Conservation (phyloP, 306 rosid species). For the Cucurbita maxima region DNA sequence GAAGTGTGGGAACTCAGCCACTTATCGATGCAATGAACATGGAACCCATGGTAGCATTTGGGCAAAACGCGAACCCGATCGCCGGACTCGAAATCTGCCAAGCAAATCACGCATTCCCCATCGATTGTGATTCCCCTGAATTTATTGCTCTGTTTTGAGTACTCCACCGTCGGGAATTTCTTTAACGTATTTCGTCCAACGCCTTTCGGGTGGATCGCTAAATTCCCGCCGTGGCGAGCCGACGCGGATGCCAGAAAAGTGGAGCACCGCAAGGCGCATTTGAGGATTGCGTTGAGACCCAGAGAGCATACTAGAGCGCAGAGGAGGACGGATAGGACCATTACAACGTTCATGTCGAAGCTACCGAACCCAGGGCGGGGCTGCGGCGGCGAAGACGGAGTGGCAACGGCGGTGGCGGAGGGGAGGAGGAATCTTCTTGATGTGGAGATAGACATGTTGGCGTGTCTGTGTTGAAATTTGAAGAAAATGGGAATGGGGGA, state of each 20-base stretch:
- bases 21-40: slow-evolving; percentile 6
- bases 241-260: background rate
- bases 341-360: background rate
- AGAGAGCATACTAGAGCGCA: background rate
- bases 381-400: background rate
- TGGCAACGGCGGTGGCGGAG: background rate
- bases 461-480: background rate
- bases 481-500: background rate
- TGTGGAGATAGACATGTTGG: background rate
- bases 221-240: background rate
- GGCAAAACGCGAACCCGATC: slow-evolving; percentile 5
- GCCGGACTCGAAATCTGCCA: background rate
- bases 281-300: background rate
- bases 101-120: slow-evolving; percentile 10
- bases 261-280: background rate
- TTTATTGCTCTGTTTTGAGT: background rate
- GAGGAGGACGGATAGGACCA: background rate
- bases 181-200: background rate
- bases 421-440: background rate
- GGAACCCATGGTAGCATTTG: slow-evolving; percentile 5
- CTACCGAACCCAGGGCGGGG: background rate
- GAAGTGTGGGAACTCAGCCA: slow-evolving; percentile 6
- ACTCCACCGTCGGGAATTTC: background rate
- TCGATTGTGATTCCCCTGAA: background rate
- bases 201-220: background rate